phyloP scores from a whole-genome alignment of 768 basidiomycete genomes.

The Rhizopogon rudus region DNA sequence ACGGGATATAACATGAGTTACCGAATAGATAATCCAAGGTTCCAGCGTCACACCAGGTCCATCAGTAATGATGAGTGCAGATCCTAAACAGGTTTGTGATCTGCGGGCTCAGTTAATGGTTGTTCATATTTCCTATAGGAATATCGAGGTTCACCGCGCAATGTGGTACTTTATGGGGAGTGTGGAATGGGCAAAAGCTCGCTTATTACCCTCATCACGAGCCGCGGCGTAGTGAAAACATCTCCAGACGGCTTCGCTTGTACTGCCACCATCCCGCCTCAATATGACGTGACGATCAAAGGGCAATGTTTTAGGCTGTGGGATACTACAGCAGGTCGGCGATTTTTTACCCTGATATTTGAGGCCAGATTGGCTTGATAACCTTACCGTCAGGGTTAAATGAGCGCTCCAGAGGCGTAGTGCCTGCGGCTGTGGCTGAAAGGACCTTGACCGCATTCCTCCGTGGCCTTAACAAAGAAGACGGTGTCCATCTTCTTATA shows the following conservation, averaged over 20 bases:
- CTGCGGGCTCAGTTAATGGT: not conserved
- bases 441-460: slow-evolving; percentile 26
- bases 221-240: slow-evolving; percentile 20
- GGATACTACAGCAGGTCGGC: slow-evolving; percentile 30
- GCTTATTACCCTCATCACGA: slow-evolving; percentile 36
- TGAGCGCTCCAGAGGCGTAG: slow-evolving; percentile 24
- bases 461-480: slow-evolving; percentile 19
- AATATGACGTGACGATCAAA: slow-evolving; percentile 17
- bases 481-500: slow-evolving; percentile 21
- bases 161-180: slow-evolving; percentile 39
- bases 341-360: not conserved
- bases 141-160: slow-evolving; percentile 7
- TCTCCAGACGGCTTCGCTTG: slow-evolving; percentile 22
- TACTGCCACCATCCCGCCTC: slow-evolving; percentile 25
- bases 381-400: slow-evolving; percentile 18
- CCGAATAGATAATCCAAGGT: no score
- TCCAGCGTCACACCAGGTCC: not conserved
- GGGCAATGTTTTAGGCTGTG: slow-evolving; percentile 18
- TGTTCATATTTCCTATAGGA: not conserved
- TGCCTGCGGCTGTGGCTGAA: slow-evolving; percentile 21
- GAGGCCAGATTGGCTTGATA: not conserved
- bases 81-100: not conserved
- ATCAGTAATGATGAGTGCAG: not conserved
- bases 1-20: no score
- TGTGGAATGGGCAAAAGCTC: slow-evolving; percentile 40